Conservation (phyloP, 208 protist species). For the Acanthamoeba triangularis region DNA sequence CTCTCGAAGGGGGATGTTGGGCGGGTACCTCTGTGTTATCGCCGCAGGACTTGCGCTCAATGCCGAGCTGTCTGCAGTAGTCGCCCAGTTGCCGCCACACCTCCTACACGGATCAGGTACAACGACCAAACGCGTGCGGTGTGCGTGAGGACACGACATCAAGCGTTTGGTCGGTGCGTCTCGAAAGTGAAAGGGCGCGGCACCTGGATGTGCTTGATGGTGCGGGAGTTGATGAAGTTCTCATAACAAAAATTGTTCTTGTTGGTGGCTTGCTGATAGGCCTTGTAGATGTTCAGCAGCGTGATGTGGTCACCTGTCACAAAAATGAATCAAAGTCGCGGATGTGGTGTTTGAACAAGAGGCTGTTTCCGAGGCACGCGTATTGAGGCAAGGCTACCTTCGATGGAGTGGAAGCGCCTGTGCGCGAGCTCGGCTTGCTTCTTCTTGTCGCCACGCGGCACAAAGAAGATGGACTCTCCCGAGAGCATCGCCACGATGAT, state of each 20-base stretch:
- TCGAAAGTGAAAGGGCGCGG: too few species aligned
- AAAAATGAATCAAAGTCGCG: too few species aligned
- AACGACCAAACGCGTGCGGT: too few species aligned
- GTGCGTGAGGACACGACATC: too few species aligned
- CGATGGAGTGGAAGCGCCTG: background rate
- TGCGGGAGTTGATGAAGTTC: slow-evolving; percentile 13
- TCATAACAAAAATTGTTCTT: slow-evolving; percentile 1
- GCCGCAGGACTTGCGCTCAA: background rate
- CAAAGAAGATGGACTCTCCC: slow-evolving; percentile 24
- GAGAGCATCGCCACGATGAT: slow-evolving; percentile 34
- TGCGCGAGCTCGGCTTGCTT: background rate
- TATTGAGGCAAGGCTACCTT: background rate
- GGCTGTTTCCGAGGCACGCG: too few species aligned
- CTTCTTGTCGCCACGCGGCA: background rate
- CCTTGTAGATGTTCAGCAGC: slow-evolving; percentile 29
- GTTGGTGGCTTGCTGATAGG: background rate
- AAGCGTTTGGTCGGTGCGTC: too few species aligned
- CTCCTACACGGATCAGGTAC: background rate
- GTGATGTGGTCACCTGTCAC: slow-evolving; percentile 3
- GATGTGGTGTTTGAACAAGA: too few species aligned
- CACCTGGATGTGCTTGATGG: slow-evolving; percentile 3
- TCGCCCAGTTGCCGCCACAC: background rate
- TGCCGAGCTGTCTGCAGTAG: background rate
- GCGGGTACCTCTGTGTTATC: background rate
- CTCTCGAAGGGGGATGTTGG: background rate